Base-by-base conservation (phyloP, 208 protist species). In the Blastocrithidia nonstop region DNA sequence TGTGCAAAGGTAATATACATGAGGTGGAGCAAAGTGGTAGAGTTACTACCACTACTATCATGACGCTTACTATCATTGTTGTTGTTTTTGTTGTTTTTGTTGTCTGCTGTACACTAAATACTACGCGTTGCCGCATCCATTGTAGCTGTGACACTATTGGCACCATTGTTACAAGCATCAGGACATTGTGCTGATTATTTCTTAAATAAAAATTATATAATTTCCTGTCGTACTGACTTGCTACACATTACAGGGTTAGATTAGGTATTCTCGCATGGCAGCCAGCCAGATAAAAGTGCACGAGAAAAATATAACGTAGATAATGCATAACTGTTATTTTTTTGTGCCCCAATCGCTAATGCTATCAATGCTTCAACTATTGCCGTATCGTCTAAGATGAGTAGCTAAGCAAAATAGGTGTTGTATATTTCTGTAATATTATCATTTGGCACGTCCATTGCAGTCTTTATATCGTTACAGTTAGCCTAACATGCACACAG, bases 311-410 rank as follows among this genome's bases (percentile, higher is more conserved):
- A 88, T 42, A 28, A 28, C 19, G 75, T 62, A 13, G 82, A 72
- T 49, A 62, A 55, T 11, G 28, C 31, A 50, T 73, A 81, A 13
- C 76, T 50, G 17, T 58, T 57, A 25, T 64, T 55, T 9, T 51
- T 46, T 57, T 80, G 85, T 22, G 76, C 77, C n/a, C 81, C 81
- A 44, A 71, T 79, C 11, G 81, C 81, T 21, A 91, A 61, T 23
- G 75, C 70, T 13, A 91, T 53, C 56, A 91, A 70, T 1, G 82
- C 78, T n/a, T 77, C 66, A 7, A 72, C 79, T 54, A 88, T 64
- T 23, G 53, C 51, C 27, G 53, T 42, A 2, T 73, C 58, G 25
- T 57, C 51, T 38, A 65, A n/a, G n/a, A n/a, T n/a, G n/a, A n/a
- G n/a, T n/a, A n/a, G n/a, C n/a, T n/a, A n/a, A n/a, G n/a, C n/a